A percentile compares a stretch with the other conserved stretches of the same genome.
phyloP scores from a whole-genome alignment of 768 basidiomycete genomes.

The Suillus clintonianus region DNA sequence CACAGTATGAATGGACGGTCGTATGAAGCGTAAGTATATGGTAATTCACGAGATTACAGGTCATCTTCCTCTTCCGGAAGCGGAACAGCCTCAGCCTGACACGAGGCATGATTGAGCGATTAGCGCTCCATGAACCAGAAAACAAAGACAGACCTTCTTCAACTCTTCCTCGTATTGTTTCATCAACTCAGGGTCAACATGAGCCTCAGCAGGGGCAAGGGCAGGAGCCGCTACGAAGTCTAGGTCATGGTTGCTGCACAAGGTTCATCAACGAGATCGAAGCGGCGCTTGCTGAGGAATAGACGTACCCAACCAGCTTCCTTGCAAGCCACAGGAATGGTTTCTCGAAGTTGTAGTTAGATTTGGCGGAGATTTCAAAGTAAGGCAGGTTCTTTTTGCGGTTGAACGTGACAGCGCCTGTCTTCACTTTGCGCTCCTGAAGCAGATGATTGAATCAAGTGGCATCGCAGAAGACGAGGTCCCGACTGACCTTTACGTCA shows the following conservation, averaged over 20 bases:
- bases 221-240: constrained; percentile 98
- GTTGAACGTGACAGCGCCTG: constrained; percentile 98
- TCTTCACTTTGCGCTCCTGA: constrained; percentile 99
- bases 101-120: constrained; percentile 14
- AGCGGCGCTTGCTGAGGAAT: neutral
- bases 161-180: constrained; percentile 78
- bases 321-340: constrained; percentile 99
- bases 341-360: constrained; percentile 99
- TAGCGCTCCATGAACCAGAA: neutral
- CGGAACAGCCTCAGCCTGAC: constrained; percentile 84
- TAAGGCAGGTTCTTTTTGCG: constrained; percentile 99
- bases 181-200: constrained; percentile 80
- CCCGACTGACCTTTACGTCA: constrained; percentile 85
- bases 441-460: constrained; percentile 8
- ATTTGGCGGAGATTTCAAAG: constrained; percentile 99
- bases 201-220: constrained; percentile 90
- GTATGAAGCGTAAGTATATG: constrained; percentile 19
- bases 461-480: neutral
- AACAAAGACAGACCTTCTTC: constrained; percentile 48
- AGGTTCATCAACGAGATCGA: neutral
- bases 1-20: constrained; percentile 21
- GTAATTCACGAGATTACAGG: constrained; percentile 45
- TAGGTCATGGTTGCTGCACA: constrained; percentile 71
- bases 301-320: constrained; percentile 91
- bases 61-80: constrained; percentile 98